Conservation (phyloP, 176 grass and related monocot genomes). For the Musa beccarii region DNA sequence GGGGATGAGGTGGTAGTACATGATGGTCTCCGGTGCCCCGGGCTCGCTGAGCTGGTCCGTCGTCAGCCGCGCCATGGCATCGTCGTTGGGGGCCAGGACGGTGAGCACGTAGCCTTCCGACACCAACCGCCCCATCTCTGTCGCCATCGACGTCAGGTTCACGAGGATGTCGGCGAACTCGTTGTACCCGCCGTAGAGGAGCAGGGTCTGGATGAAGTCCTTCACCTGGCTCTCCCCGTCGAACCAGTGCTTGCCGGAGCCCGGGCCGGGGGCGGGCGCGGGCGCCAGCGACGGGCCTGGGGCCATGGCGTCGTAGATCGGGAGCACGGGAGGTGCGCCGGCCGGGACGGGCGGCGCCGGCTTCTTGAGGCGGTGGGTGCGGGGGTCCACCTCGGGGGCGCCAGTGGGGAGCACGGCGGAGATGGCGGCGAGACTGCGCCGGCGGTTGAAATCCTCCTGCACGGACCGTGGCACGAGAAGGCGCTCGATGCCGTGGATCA, state of each 20-base stretch:
- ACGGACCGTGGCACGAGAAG: conserved; percentile 57
- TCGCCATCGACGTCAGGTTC: conserved; percentile 65
- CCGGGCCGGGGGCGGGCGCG: conserved; percentile 31
- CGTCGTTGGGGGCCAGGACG: conserved; percentile 67
- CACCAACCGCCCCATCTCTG: conserved; percentile 71
- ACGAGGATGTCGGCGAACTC: conserved; percentile 84
- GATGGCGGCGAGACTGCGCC: conserved; percentile 54
- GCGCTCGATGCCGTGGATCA: conserved; percentile 60
- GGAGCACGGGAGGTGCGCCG: conserved; percentile 38
- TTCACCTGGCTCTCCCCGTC: conserved; percentile 77
- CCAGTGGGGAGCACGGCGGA: conserved; percentile 45
- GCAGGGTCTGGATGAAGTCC: conserved; percentile 73
- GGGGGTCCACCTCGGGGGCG: conserved; percentile 57
- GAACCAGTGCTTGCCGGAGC: conserved; percentile 51
- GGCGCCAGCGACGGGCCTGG: conserved; percentile 52
- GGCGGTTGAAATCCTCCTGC: conserved; percentile 78
- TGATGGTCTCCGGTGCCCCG: conserved; percentile 58
- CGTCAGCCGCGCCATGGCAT: conserved; percentile 59
- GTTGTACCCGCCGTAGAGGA: conserved; percentile 85
- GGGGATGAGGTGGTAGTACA: conserved; percentile 77
- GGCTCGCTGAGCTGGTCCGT: conserved; percentile 59
- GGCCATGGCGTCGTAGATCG: conserved; percentile 47
- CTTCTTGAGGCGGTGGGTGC: conserved; percentile 64
- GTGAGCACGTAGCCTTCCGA: conserved; percentile 75
- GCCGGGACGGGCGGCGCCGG: conserved; percentile 31